Percentiles rank a stretch among this genome's conserved stretches.
Evolutionary conservation across 73 alveolate genomes (phyloP).

Genomic region (Paramecium octaurelia): DNA sequence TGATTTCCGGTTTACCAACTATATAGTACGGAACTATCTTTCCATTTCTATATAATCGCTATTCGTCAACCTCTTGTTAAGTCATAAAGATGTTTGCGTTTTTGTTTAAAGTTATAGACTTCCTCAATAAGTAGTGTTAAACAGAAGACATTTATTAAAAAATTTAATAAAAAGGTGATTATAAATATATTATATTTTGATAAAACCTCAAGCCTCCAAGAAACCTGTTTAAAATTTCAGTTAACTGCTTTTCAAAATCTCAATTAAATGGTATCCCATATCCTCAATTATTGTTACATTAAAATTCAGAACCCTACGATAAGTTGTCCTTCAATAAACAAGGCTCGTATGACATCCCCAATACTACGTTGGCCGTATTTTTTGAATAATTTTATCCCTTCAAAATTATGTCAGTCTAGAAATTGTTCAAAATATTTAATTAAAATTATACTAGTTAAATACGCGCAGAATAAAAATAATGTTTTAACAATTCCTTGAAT

Average conservation of each 20-base stretch:
- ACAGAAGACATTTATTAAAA: neutral
- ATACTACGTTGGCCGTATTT: neutral
- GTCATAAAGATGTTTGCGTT: neutral
- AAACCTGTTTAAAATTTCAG: neutral
- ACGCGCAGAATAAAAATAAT: too few relatives aligned
- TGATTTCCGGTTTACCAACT: neutral
- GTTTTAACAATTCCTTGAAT: too few relatives aligned
- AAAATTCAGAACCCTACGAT: neutral
- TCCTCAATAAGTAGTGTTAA: neutral
- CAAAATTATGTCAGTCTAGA: neutral
- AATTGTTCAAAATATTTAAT: neutral
- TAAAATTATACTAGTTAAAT: neutral
- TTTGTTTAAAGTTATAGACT: neutral
- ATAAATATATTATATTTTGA: neutral
- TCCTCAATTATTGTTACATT: neutral
- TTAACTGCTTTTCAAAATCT: neutral
- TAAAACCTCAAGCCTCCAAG: neutral
- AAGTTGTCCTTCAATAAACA: neutral
- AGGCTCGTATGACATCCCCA: neutral
- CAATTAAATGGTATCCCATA: neutral
- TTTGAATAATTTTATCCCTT: neutral
- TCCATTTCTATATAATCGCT: neutral
- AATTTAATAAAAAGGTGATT: neutral
- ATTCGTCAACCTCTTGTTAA: neutral
- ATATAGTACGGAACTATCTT: neutral